These are phyloP conservation scores for Fagus crenata DNA, from an alignment of 306 rosid species.

Conservation along the genomic window DNA sequence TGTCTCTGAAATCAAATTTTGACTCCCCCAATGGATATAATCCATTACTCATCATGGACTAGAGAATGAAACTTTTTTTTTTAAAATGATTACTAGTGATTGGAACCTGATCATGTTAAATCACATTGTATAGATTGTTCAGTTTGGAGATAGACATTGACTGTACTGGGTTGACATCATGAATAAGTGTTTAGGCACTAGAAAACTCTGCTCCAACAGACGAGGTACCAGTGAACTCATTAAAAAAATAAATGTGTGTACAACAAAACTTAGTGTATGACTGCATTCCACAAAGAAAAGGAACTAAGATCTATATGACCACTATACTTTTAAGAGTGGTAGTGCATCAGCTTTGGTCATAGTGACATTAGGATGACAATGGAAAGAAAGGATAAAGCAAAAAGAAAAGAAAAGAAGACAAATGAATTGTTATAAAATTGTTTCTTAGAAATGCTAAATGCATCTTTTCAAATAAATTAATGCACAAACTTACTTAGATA, in stretches of 20 bases:
- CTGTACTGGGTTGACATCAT: background rate
- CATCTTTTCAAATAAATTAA: constrained; percentile 10
- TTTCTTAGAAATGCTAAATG: constrained; percentile 21
- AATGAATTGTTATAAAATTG: constrained; percentile 26
- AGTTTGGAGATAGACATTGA: background rate
- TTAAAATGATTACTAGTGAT: background rate
- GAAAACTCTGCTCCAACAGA: background rate
- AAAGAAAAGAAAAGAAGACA: constrained; percentile 1
- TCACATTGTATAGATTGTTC: background rate
- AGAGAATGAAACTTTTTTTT: background rate
- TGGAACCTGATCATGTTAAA: background rate
- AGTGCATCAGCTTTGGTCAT: constrained; percentile 26
- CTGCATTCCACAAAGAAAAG: constrained; percentile 9
- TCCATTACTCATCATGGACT: background rate
- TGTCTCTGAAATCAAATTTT: no score
- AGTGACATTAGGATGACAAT: constrained; percentile 31
- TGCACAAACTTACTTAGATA: background rate
- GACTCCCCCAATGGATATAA: background rate
- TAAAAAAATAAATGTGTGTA: background rate
- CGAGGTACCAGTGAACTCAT: background rate
- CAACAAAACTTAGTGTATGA: constrained; percentile 41
- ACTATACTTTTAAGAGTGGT: constrained; percentile 9
- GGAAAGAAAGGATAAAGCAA: constrained; percentile 16
- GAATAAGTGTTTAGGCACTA: constrained; percentile 2
- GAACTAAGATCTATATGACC: constrained; percentile 25